Evolutionary conservation across 2,329 filamentous ascomycete species (phyloP).

Genomic region (Venturia aucupariae): DNA sequence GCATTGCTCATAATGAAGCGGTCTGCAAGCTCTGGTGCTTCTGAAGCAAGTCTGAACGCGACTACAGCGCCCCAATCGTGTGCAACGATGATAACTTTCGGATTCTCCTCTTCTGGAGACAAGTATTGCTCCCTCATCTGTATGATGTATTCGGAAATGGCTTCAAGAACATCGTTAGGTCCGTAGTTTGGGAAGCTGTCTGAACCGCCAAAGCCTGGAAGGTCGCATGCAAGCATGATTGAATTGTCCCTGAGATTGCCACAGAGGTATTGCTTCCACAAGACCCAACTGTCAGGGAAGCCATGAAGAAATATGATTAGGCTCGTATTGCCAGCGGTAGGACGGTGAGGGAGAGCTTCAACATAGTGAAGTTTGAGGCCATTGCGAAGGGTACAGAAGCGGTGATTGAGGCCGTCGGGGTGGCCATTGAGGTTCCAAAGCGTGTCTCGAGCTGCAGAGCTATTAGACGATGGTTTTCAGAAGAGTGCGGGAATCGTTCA

Average conservation of each 20-base stretch:
- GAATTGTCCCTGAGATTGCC: conserved; percentile 29
- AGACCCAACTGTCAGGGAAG: conserved; percentile 49
- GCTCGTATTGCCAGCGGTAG: conserved; percentile 22
- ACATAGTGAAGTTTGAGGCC: conserved; percentile 49
- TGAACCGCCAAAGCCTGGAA: conserved; percentile 51
- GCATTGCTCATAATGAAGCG: conserved; percentile 47
- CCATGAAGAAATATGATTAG: conserved; percentile 49
- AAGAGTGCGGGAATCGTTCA: neutral
- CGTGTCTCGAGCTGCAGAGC: conserved; percentile 36
- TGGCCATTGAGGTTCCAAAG: conserved; percentile 46
- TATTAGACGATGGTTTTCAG: neutral
- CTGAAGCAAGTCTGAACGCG: conserved; percentile 47
- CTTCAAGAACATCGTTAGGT: conserved; percentile 43
- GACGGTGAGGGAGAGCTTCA: conserved; percentile 24
- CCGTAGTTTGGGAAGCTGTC: conserved; percentile 42
- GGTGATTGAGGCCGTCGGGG: conserved; percentile 39
- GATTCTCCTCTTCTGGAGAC: conserved; percentile 12
- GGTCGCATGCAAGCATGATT: conserved; percentile 45
- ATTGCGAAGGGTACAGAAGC: conserved; percentile 40
- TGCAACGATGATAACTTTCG: conserved; percentile 37
- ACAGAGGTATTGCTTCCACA: conserved; percentile 42
- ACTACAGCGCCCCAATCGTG: conserved; percentile 49
- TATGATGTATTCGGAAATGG: conserved; percentile 44
- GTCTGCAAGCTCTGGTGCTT: conserved; percentile 46
- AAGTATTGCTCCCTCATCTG: conserved; percentile 39